Evolutionary conservation across 116 monocot species (phyloP), one percentile per base, ranked within the genome.

Genomic region (Papilionanthe hybrid): DNA sequence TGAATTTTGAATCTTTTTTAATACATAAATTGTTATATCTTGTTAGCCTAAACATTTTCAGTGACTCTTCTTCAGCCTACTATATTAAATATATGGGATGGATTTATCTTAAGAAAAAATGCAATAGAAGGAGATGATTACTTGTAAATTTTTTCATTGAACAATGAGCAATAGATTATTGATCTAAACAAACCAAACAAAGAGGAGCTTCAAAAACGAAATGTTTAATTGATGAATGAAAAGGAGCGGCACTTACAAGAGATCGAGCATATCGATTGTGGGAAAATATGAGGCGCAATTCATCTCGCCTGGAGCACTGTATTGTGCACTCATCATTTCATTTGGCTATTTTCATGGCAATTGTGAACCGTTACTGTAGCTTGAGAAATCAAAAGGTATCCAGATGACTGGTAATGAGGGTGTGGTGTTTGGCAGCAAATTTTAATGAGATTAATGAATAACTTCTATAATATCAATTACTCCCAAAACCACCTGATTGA

Each of bases 121-220:
- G 37, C 1, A 37, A 37, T 37, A 37, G 37, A 19, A n/a, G 6
- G 9, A 9, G 20, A 5, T 9, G 9, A 9, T 23, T 66, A 66
- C 65, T 66, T 9, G 18, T 9, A 66, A 66, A 7, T 23, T 23
- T 4, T 7, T 66, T 66, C 65, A 66, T 37, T 0, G 55, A 55
- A 7, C 17, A 55, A 13, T 18, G 18, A 18, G 11, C 0, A 55
- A 55, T 4, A 1, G 25, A 23, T 66, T 25, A 9, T 55, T 66
- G 9, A 66, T 88, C 85, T 30, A 85, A 85, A 28, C 85, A 88
- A 69, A 88, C 83, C 60, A 88, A 85, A 56, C 85, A 85, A 53
- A 88, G 85, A 88, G 28, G 88, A 83, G 37, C 85, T 88, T 69
- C 85, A 88, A 63, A 85, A 85, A 63, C 69, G 83, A 58, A 88